Base-by-base conservation (phyloP, 495 filamentous ascomycete species). In the Filosporella fistucella region DNA sequence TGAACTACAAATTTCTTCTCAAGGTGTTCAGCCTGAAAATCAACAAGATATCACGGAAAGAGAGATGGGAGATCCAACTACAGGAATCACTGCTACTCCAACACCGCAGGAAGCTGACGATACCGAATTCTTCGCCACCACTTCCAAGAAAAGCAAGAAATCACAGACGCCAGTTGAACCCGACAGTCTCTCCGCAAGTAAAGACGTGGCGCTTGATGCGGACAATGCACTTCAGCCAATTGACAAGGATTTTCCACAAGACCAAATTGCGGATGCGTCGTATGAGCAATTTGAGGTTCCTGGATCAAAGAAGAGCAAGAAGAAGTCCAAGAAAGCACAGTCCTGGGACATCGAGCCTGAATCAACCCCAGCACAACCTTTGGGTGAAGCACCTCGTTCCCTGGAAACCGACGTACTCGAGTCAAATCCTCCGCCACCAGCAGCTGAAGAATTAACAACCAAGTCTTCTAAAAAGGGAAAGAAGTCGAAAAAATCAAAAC, bases 391-490 rank as follows among this genome's bases (percentile, higher is more conserved):
- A 20, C 51, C 62, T 8, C 6, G 8, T 17, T 56, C 58, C 20
- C 18, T 24, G 12, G 62, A 63, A 24, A 35, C 32, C 51, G 33
- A 18, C 63, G 18, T 22, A 4, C 18, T 13, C 20, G 38, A 22
- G 38, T 7, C 18, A 21, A 2, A 4, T 22, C n/a, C 8, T 7
- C n/a, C 8, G 2, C 23, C 14, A 41, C 18, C n/a, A 12, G 10
- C 38, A 2, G 14, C 18, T 7, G 40, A 42, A 29, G 40, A 44
- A 11, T 63, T 67, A 12, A 58, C 68, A 17, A n/a, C n/a, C n/a
- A n/a, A n/a, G n/a, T 69, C 68, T 36, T 63, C 67, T 34, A 71
- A 68, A 32, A 68, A 63, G 30, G 69, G 20, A 1, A 54, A 76
- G 50, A 71, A 65, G 49, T 66, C 72, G 48, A 73, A 75, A 57